These are phyloP conservation scores for Cardamine resedifolia DNA, from an alignment of 345 rosid species.

Conservation along the genomic window DNA sequence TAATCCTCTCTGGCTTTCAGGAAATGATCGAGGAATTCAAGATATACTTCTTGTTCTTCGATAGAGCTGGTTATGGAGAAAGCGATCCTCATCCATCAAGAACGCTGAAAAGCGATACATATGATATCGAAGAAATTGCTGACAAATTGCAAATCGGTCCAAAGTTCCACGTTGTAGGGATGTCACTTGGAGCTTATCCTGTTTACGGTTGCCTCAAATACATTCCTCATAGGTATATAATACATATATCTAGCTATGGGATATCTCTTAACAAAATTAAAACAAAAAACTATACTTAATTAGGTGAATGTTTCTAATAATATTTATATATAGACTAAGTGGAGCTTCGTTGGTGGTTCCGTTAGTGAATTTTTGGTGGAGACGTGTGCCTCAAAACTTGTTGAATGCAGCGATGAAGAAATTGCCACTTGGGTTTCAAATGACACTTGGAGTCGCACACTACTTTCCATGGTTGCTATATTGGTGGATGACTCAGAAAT, in stretches of 20 bases:
- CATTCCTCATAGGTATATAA: constrained; percentile 80
- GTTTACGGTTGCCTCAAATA: constrained; percentile 69
- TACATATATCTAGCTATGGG: no score
- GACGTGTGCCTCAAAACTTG: constrained; percentile 52
- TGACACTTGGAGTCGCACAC: constrained; percentile 63
- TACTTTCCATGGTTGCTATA: constrained; percentile 66
- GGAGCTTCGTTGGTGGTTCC: constrained; percentile 76
- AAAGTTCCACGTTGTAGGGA: constrained; percentile 63
- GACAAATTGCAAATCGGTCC: constrained; percentile 72
- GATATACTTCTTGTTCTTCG: constrained; percentile 64
- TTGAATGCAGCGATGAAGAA: constrained; percentile 39
- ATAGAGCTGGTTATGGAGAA: no score
- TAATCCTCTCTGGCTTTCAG: no score
- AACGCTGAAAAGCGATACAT: constrained; percentile 70
- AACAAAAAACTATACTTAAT: no score
- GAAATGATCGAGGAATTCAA: constrained; percentile 59
- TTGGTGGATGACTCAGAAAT: constrained; percentile 94
- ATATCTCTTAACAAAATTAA: no score
- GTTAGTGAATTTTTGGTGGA: constrained; percentile 84
- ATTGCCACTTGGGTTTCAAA: constrained; percentile 39
- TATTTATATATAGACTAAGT: constrained; percentile 46
- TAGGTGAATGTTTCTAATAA: background rate
- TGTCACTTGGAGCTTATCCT: constrained; percentile 78
- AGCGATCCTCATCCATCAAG: constrained; percentile 77
- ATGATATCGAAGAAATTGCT: constrained; percentile 74